Evolutionary conservation across 2,329 filamentous ascomycete species (phyloP).

Genomic region (Camptophora hylomeconis): DNA sequence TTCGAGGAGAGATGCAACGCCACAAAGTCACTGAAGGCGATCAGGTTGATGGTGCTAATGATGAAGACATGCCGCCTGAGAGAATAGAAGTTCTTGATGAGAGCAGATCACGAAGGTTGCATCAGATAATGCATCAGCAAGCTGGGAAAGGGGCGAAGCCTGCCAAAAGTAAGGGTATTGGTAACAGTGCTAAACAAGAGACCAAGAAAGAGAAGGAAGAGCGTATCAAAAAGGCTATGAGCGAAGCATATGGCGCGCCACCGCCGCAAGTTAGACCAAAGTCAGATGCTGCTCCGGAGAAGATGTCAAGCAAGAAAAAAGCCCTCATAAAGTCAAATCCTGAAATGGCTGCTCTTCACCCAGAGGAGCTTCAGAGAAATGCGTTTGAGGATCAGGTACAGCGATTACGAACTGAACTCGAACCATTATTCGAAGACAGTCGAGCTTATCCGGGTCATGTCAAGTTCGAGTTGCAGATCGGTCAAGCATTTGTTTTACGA

Average conservation of each 20-base stretch:
- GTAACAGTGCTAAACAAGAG: slow-evolving; percentile 3
- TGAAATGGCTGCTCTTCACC: slow-evolving; percentile 7
- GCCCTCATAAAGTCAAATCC: slow-evolving; percentile 8
- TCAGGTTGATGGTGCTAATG: too few species aligned
- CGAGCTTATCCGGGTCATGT: slow-evolving; percentile 24
- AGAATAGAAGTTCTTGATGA: too few species aligned
- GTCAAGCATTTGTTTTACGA: slow-evolving; percentile 21
- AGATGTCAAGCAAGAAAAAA: slow-evolving; percentile 10
- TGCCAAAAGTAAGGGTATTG: too few species aligned
- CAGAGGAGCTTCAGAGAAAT: slow-evolving; percentile 4
- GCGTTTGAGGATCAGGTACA: slow-evolving; percentile 19
- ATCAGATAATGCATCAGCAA: slow-evolving; percentile 12
- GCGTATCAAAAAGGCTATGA: slow-evolving; percentile 4
- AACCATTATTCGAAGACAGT: slow-evolving; percentile 22
- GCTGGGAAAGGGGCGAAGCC: too few species aligned
- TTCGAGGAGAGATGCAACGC: too few species aligned
- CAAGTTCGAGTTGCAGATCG: slow-evolving; percentile 25
- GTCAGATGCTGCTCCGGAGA: background rate
- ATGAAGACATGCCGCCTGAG: too few species aligned
- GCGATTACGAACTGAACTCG: slow-evolving; percentile 18
- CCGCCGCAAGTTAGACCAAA: slow-evolving; percentile 1
- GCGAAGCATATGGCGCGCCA: slow-evolving; percentile 9
- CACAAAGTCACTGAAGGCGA: too few species aligned
- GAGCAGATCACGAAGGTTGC: too few species aligned
- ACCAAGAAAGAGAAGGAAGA: slow-evolving; percentile 8